Base-by-base conservation (phyloP, 768 basidiomycete species). In the Rhodotorula graminis region DNA sequence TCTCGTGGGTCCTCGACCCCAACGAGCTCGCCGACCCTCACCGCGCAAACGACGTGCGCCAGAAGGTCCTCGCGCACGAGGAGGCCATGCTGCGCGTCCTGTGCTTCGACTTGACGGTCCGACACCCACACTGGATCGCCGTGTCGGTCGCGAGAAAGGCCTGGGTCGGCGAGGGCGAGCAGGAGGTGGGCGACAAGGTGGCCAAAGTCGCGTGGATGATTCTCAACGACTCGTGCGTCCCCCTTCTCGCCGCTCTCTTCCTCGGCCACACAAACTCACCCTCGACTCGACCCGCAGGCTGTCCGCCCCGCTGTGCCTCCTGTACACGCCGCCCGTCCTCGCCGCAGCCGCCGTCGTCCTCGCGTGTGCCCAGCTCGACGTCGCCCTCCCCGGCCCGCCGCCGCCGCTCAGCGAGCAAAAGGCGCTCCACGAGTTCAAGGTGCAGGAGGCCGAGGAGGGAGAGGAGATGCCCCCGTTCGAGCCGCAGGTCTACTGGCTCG, bases 101-200 rank as follows among this genome's bases (percentile, higher is more conserved):
- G 52, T 80, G 80, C 73, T 81, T 79, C 71, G 80, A 81, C 67
- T 75, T 80, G 76, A 78, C 63, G 3, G 67, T 80, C 19, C 69
- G 78, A 49, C 70, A 76, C 23, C 78, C 78, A 40, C 79, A 73
- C 55, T 58, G 57, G 6, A 31, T 75, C 0, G 50, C 75, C 4
- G 65, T 59, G n/a, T 66, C 67, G 59, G 61, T 70, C 15, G 61
- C 70, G 3, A 60, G 77, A 52, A 56, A 23, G n/a, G 53, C 72
- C 4, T 74, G 76, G 60, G 21, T n/a, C 9, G 58, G 27, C 46
- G 62, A n/a, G n/a, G n/a, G n/a, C 7, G 61, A 59, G 42, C 37
- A 29, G 6, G 61, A 63, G n/a, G 31, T 10, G 27, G 25, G 40
- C 23, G 6, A 37, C n/a, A 25, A n/a, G 33, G 59, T 65, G n/a